Conservation (phyloP, 306 rosid species). For the Castanea crenata region DNA sequence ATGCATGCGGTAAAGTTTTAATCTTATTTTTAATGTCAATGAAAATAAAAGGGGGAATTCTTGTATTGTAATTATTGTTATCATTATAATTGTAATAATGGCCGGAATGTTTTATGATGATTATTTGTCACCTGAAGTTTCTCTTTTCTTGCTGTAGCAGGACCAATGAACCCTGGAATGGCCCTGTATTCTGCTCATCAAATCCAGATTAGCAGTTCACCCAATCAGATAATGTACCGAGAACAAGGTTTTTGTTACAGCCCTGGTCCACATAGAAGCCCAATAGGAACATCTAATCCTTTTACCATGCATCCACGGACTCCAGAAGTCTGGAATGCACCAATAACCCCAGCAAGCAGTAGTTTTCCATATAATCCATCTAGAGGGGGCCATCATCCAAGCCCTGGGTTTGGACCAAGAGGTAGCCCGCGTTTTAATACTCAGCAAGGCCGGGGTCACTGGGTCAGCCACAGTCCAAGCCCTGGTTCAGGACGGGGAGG, state of each 20-base stretch:
- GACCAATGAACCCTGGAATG: constrained; percentile 43
- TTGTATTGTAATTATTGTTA: neutral
- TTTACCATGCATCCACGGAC: constrained; percentile 21
- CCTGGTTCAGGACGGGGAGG: constrained; percentile 42
- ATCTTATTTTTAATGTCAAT: no score
- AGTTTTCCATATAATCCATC: constrained; percentile 34
- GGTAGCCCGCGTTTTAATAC: constrained; percentile 28
- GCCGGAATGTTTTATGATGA: neutral
- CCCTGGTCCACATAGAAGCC: constrained; percentile 34
- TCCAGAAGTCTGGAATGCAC: constrained; percentile 42
- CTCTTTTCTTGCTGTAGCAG: constrained; percentile 13
- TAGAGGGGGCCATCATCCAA: constrained; percentile 25
- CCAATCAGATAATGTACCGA: constrained; percentile 32
- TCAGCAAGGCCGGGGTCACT: constrained; percentile 34
- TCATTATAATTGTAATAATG: neutral
- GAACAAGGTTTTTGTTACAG: constrained; percentile 27
- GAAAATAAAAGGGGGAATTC: no score
- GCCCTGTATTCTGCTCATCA: constrained; percentile 40
- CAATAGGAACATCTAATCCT: constrained; percentile 24
- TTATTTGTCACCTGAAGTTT: neutral
- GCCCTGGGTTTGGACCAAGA: constrained; percentile 45
- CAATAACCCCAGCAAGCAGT: constrained; percentile 39
- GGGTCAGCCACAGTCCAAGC: constrained; percentile 41
- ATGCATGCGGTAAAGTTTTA: neutral
- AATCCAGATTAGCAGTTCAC: constrained; percentile 32